Evolutionary conservation across 345 rosid species (phyloP).

Genomic region (Triadica sebifera): DNA sequence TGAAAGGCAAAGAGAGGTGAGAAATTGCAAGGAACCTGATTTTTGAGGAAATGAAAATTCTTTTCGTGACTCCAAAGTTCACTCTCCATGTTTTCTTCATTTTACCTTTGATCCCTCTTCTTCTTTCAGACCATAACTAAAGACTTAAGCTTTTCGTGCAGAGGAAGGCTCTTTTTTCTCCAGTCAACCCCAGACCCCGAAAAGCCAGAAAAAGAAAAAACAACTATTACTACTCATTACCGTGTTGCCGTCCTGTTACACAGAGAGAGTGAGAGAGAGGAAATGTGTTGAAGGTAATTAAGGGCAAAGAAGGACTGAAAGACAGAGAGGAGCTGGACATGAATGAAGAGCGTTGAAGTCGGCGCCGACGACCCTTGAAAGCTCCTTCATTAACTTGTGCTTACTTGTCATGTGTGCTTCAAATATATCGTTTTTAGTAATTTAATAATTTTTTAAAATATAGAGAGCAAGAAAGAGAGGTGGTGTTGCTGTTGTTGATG

Average conservation of each 20-base stretch:
- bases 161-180: neutral
- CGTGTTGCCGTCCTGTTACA: neutral
- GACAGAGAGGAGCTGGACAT: no score
- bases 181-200: neutral
- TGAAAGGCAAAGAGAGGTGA: neutral
- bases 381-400: neutral
- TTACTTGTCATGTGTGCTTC: neutral
- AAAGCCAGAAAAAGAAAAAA: neutral
- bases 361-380: constrained; percentile 2
- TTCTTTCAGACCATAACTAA: neutral
- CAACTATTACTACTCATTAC: neutral
- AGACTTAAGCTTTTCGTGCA: neutral
- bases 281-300: neutral
- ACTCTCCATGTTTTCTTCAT: neutral
- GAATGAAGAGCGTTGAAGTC: neutral
- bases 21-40: constrained; percentile 11
- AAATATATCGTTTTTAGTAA: neutral
- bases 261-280: no score
- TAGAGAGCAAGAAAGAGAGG: no score
- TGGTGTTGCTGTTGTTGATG: no score
- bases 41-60: neutral
- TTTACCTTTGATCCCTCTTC: neutral
- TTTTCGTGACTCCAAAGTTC: neutral
- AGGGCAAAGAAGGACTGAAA: neutral
- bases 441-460: no score